These are phyloP conservation scores for Solanum hybrid DNA, from an alignment of 305 asterid species.

Conservation along the genomic window DNA sequence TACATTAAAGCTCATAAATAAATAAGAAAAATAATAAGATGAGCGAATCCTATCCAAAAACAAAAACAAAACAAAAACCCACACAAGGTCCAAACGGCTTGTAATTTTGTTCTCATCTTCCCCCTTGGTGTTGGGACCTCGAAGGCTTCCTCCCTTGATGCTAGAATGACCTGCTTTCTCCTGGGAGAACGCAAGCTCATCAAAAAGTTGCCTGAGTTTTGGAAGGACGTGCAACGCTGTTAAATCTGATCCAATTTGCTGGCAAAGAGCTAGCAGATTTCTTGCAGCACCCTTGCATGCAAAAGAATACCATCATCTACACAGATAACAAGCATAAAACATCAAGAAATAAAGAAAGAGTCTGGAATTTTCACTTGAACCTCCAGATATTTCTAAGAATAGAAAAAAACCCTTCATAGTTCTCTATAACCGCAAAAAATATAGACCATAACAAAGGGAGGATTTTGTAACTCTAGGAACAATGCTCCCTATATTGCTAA, in stretches of 20 bases:
- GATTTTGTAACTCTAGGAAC: background rate
- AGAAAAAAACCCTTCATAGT: background rate
- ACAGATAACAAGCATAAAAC: conserved; percentile 4
- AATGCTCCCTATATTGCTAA: background rate
- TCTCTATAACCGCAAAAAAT: background rate
- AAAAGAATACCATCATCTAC: conserved; percentile 15
- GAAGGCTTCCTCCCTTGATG: conserved; percentile 29
- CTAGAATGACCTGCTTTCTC: conserved; percentile 33
- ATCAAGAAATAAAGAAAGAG: background rate
- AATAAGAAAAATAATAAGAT: background rate
- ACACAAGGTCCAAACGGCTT: conserved; percentile 79
- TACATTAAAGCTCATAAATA: background rate
- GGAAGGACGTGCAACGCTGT: conserved; percentile 78
- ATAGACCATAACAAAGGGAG: background rate
- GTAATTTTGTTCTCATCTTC: conserved; percentile 41
- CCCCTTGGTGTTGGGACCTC: conserved; percentile 28
- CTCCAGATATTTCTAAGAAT: background rate
- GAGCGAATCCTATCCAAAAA: background rate
- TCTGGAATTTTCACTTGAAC: background rate
- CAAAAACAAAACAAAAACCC: conserved; percentile 34
- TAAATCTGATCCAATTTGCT: conserved; percentile 83
- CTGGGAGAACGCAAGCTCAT: conserved; percentile 83
- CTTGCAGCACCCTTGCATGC: conserved; percentile 67
- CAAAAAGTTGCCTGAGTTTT: conserved; percentile 66
- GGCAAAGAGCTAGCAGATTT: conserved; percentile 71